Percentiles rank a stretch among this genome's conserved stretches.
These are phyloP conservation scores for Collybiopsis luxurians DNA, from an alignment of 768 basidiomycete species.

Conservation along the genomic window DNA sequence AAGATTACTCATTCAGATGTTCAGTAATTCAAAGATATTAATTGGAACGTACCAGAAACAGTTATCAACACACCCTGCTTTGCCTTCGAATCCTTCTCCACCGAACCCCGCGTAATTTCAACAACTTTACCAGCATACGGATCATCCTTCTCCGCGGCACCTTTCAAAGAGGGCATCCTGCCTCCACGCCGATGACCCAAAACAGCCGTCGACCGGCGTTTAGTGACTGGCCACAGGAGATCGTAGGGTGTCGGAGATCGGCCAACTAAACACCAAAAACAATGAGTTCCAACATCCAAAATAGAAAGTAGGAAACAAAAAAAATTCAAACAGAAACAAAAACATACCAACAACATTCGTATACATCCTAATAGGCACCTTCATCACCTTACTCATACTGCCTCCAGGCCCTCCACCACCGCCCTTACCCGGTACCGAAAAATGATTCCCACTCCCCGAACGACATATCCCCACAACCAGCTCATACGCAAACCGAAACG, in stretches of 20 bases:
- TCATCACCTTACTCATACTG: slow-evolving; percentile 76
- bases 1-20: not conserved
- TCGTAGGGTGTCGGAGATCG: slow-evolving; percentile 69
- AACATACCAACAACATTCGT: slow-evolving; percentile 57
- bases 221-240: slow-evolving; percentile 73
- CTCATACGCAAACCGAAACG: slow-evolving; percentile 85
- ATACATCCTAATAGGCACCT: slow-evolving; percentile 89
- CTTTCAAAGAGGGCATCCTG: not conserved
- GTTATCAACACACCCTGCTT: not conserved
- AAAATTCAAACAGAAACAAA: slow-evolving; percentile 44
- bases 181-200: slow-evolving; percentile 5
- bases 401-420: slow-evolving; percentile 29
- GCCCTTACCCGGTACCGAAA: slow-evolving; percentile 24
- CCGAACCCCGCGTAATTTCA: slow-evolving; percentile 21
- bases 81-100: not conserved
- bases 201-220: slow-evolving; percentile 17
- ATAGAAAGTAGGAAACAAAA: slow-evolving; percentile 7
- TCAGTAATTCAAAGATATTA: not conserved
- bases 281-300: too few relatives aligned
- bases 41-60: not conserved
- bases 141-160: not conserved
- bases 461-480: slow-evolving; percentile 87
- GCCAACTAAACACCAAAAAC: too few relatives aligned
- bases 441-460: slow-evolving; percentile 33
- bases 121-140: slow-evolving; percentile 33